Percentiles rank a stretch among this genome's conserved stretches.
Conservation (phyloP, 129 eudicot genomes). For the Apium graveolens region DNA sequence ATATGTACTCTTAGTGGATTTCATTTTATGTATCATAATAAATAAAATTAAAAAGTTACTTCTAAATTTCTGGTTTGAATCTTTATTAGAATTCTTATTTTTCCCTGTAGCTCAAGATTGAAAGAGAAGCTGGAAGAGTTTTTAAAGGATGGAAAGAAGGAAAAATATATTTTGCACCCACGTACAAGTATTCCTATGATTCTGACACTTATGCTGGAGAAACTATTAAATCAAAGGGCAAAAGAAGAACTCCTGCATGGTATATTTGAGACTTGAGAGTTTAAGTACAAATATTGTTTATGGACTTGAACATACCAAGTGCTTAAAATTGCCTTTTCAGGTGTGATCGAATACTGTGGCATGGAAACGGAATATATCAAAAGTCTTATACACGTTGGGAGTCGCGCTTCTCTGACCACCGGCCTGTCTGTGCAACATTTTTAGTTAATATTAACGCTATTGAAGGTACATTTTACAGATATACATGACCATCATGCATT, state of each 20-base stretch:
- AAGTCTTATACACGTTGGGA: constrained; percentile 57
- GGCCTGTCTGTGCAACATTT: constrained; percentile 63
- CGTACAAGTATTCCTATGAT: constrained; percentile 50
- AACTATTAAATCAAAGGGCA: constrained; percentile 41
- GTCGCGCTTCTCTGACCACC: constrained; percentile 59
- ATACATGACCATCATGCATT: not conserved
- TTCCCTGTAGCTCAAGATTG: constrained; percentile 42
- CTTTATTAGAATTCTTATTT: not conserved
- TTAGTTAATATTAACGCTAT: constrained; percentile 21
- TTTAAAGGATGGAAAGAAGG: constrained; percentile 59
- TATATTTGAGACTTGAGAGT: constrained; percentile 10
- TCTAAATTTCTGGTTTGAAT: not conserved
- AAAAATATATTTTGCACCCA: constrained; percentile 50
- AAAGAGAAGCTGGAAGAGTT: constrained; percentile 54
- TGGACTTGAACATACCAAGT: constrained; percentile 1
- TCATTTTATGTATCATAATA: not conserved
- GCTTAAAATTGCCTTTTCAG: constrained; percentile 26
- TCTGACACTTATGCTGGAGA: constrained; percentile 52
- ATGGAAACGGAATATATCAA: constrained; percentile 55
- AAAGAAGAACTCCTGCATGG: constrained; percentile 68
- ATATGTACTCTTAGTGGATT: not conserved
- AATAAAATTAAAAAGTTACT: not conserved
- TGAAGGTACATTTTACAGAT: not conserved
- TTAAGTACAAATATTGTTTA: not conserved
- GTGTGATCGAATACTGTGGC: constrained; percentile 77